phyloP scores from a whole-genome alignment of 495 filamentous ascomycete genomes.

The Lasiosphaeria ovina region DNA sequence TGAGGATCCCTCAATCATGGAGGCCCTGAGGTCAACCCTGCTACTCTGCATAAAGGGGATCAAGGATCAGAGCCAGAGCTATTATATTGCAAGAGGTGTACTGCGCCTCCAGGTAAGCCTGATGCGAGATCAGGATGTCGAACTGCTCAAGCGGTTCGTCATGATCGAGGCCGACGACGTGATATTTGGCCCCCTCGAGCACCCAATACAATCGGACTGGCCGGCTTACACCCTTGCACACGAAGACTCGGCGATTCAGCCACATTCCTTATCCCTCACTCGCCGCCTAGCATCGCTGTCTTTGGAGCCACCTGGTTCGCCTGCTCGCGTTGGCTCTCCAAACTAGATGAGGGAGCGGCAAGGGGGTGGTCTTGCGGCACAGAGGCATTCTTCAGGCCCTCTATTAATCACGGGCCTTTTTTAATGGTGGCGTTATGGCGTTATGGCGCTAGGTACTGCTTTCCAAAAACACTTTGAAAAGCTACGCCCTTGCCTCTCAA shows the following conservation, averaged over 20 bases:
- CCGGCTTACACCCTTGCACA: conserved; percentile 22
- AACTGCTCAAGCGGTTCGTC: conserved; percentile 22
- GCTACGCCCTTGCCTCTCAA: too few species aligned
- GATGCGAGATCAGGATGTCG: conserved; percentile 26
- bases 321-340: not conserved
- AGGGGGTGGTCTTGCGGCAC: not conserved
- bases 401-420: too few species aligned
- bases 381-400: too few species aligned
- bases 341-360: not conserved
- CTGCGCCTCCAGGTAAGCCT: conserved; percentile 21
- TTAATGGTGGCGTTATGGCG: too few species aligned
- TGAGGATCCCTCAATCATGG: conserved; percentile 15
- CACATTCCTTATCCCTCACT: conserved; percentile 15
- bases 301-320: conserved; percentile 9
- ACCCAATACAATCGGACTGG: conserved; percentile 27
- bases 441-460: too few species aligned
- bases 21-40: conserved; percentile 31
- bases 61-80: conserved; percentile 32
- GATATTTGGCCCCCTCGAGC: conserved; percentile 23
- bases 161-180: conserved; percentile 21
- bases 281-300: conserved; percentile 16
- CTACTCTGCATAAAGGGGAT: conserved; percentile 38
- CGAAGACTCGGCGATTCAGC: conserved; percentile 13
- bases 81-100: conserved; percentile 28
- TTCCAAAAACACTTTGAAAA: too few species aligned